These are phyloP conservation scores for Schizophyllum commune DNA, from an alignment of 1,284 basidiomycete species.

Conservation along the genomic window DNA sequence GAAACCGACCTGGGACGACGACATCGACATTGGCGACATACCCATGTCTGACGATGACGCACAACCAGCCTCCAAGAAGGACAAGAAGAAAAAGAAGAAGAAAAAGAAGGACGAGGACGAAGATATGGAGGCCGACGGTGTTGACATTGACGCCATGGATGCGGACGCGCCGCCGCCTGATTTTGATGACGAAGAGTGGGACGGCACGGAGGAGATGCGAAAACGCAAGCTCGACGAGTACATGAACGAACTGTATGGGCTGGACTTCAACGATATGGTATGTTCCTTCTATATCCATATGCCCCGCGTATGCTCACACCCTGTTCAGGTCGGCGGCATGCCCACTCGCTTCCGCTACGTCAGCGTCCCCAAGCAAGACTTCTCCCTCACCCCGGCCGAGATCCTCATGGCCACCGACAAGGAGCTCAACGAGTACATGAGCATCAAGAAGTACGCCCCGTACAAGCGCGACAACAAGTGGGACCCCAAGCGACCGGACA, in stretches of 20 bases:
- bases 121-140: constrained; percentile 38
- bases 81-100: constrained; percentile 45
- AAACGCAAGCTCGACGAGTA: constrained; percentile 77
- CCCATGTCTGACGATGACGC: constrained; percentile 30
- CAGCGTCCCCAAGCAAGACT: constrained; percentile 59
- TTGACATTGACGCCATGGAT: constrained; percentile 69
- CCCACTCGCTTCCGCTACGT: constrained; percentile 94
- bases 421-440: constrained; percentile 88
- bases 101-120: constrained; percentile 39
- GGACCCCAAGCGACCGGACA: constrained; percentile 59
- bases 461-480: constrained; percentile 64
- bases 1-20: constrained; percentile 87
- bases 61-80: constrained; percentile 27
- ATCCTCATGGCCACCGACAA: constrained; percentile 90
- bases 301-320: constrained; percentile 5
- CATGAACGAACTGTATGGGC: constrained; percentile 83
- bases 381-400: constrained; percentile 77
- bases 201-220: constrained; percentile 82
- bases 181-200: constrained; percentile 51
- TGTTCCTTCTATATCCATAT: constrained; percentile 19
- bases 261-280: constrained; percentile 96
- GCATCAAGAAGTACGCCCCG: constrained; percentile 86
- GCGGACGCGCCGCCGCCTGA: constrained; percentile 42
- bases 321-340: constrained; percentile 71
- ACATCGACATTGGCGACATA: constrained; percentile 77